Percentiles rank a stretch among this genome's conserved stretches.
Evolutionary conservation across 768 basidiomycete species (phyloP).

Genomic region (Termitomyces sp.): DNA sequence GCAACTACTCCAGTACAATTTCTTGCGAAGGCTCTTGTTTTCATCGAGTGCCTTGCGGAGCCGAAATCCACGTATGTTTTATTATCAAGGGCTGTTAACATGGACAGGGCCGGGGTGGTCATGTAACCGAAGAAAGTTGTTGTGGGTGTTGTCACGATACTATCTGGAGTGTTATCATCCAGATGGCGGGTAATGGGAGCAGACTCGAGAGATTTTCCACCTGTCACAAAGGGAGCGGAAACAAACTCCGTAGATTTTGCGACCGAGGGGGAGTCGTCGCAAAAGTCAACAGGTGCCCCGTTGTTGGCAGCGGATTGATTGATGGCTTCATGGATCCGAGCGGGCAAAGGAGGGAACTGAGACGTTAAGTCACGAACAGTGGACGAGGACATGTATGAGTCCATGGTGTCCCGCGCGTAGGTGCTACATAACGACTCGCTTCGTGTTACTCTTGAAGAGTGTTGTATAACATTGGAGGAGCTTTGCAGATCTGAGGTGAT

Average conservation of each 20-base stretch:
- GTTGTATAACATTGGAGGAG: neutral
- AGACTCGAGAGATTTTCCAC: neutral
- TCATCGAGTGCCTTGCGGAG: neutral
- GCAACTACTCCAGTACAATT: neutral
- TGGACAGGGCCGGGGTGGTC: slow-evolving; percentile 8
- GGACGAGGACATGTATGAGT: slow-evolving; percentile 38
- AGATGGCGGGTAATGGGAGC: neutral
- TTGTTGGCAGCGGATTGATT: slow-evolving; percentile 2
- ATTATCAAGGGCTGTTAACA: slow-evolving; percentile 1
- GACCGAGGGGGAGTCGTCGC: slow-evolving; percentile 10
- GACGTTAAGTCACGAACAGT: slow-evolving; percentile 48
- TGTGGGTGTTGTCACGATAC: slow-evolving; percentile 1
- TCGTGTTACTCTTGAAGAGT: neutral
- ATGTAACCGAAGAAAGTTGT: slow-evolving; percentile 5
- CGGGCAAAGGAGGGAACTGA: slow-evolving; percentile 53
- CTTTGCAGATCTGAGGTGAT: neutral
- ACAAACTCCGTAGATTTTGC: neutral
- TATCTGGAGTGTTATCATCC: slow-evolving; percentile 1
- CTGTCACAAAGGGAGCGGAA: neutral
- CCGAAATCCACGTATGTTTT: slow-evolving; percentile 8
- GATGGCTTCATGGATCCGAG: slow-evolving; percentile 24
- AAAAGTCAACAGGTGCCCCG: neutral
- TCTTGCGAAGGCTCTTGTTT: neutral
- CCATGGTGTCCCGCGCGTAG: slow-evolving; percentile 21
- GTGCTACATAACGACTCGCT: slow-evolving; percentile 12